Conservation (phyloP, 305 asterid species). For the Solanum hybrid region DNA sequence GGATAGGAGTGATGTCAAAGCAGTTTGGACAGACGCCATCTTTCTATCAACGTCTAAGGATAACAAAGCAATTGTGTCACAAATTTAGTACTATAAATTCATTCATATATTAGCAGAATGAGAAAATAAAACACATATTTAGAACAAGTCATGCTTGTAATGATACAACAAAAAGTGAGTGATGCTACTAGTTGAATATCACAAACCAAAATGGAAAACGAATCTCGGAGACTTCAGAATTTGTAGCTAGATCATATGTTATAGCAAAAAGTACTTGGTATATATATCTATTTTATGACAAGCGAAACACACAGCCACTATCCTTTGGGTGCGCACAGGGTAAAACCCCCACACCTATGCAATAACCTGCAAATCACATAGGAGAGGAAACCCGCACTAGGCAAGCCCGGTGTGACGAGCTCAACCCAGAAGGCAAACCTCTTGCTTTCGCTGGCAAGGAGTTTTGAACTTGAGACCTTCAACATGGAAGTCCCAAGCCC, state of each 20-base stretch:
- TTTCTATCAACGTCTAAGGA: constrained; percentile 5
- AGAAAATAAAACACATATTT: not conserved
- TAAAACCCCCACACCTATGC: no score
- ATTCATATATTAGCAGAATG: not conserved
- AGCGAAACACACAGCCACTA: no score
- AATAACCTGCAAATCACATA: no score
- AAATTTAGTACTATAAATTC: not conserved
- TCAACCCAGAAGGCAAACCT: no score
- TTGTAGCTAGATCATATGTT: not conserved
- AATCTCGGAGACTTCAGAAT: not conserved
- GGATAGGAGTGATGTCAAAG: constrained; percentile 56
- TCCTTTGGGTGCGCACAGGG: no score
- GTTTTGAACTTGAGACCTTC: no score
- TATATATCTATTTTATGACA: no score
- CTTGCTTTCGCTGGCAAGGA: no score
- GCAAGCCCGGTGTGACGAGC: no score
- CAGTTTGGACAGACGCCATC: constrained; percentile 72
- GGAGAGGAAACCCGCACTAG: no score
- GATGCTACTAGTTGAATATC: not conserved
- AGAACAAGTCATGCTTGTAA: not conserved
- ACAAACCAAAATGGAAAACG: not conserved
- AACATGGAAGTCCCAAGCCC: no score
- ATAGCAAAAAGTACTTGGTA: not conserved
- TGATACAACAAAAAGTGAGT: not conserved
- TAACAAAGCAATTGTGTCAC: not conserved